phyloP scores from a whole-genome alignment of 2,329 filamentous ascomycete genomes.

The Berkeleyomyces basicola region DNA sequence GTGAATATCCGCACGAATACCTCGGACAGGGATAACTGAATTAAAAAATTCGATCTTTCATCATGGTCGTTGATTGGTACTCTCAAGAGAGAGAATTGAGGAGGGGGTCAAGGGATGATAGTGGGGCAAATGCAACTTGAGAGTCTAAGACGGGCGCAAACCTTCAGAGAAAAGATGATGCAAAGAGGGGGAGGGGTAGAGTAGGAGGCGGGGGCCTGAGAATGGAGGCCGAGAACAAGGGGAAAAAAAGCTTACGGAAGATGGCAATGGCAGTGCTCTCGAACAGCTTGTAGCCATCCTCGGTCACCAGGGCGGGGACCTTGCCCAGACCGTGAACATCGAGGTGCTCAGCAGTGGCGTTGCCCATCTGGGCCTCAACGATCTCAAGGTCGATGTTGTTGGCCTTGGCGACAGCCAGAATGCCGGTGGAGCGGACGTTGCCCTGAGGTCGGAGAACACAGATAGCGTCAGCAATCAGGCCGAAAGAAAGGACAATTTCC shows the following conservation, averaged over 20 bases:
- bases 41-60: conserved; percentile 13
- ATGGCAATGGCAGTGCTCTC: conserved; percentile 92
- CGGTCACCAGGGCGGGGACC: conserved; percentile 81
- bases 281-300: conserved; percentile 75
- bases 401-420: conserved; percentile 90
- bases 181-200: neutral
- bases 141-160: neutral
- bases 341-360: conserved; percentile 59
- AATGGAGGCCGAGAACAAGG: conserved; percentile 18
- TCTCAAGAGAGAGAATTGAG: neutral
- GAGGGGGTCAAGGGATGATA: neutral
- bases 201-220: conserved; percentile 2
- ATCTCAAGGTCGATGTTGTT: conserved; percentile 87
- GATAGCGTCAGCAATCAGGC: conserved; percentile 19
- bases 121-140: conserved; percentile 1
- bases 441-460: conserved; percentile 34
- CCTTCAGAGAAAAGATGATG: neutral
- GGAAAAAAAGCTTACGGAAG: conserved; percentile 59
- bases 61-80: conserved; percentile 2
- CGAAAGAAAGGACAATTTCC: conserved; percentile 12
- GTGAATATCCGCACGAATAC: conserved; percentile 14
- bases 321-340: conserved; percentile 78
- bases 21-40: conserved; percentile 15
- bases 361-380: conserved; percentile 51
- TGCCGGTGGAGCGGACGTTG: conserved; percentile 77